Percentiles rank a stretch among this genome's conserved stretches.
Conservation (phyloP, 345 rosid species). For the Punica granatum region DNA sequence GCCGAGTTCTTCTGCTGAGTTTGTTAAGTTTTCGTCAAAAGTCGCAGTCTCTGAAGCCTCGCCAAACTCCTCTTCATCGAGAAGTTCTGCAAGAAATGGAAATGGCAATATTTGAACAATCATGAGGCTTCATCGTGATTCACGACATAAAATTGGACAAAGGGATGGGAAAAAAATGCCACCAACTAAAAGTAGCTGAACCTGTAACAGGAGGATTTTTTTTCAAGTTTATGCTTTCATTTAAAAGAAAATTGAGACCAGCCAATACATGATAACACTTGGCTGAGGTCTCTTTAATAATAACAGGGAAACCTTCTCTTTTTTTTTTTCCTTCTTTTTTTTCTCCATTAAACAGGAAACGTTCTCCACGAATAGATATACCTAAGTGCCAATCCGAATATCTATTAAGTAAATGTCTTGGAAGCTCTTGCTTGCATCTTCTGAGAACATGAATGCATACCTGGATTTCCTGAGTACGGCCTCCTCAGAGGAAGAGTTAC, state of each 20-base stretch:
- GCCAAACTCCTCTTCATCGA: conserved; percentile 69
- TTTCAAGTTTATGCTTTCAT: not conserved
- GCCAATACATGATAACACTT: not conserved
- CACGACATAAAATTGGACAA: not conserved
- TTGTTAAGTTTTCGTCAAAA: conserved; percentile 39
- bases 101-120: not conserved
- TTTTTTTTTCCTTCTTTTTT: too few relatives aligned
- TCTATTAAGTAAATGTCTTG: not conserved
- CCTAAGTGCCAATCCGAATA: not conserved
- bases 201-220: not conserved
- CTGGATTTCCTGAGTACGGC: conserved; percentile 81
- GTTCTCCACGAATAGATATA: not conserved
- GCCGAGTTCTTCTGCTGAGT: conserved; percentile 44
- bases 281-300: not conserved
- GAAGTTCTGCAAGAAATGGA: conserved; percentile 40
- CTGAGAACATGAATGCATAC: conserved; percentile 21
- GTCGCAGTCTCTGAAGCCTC: conserved; percentile 18
- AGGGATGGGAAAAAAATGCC: not conserved
- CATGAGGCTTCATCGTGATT: not conserved
- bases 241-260: not conserved
- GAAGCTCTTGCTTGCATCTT: not conserved
- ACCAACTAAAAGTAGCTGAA: not conserved
- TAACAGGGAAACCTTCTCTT: not conserved
- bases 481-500: conserved; percentile 69
- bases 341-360: not conserved